Evolutionary conservation across 2,329 filamentous ascomycete genomes (phyloP), one percentile per base, ranked within the genome.

Genomic region (Parasarocladium wereldwijsianum): DNA sequence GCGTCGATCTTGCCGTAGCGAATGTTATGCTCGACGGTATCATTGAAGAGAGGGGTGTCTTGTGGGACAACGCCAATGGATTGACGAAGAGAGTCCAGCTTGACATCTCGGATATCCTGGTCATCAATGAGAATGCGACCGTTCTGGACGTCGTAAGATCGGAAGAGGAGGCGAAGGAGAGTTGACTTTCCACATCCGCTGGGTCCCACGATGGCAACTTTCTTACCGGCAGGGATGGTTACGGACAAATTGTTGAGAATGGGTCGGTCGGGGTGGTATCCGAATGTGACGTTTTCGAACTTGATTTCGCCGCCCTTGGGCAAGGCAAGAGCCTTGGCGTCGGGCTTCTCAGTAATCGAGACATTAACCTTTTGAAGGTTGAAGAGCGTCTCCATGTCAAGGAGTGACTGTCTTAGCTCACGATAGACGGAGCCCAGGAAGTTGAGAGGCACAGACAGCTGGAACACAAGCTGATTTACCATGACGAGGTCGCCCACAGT

Each of bases 371-470:
- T 96, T 54, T 98, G 90, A 18, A 98, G 65, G 51, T 83, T 93
- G 64, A 98, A 98, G 5, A 98, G 67, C 0, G 90, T 96, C 56
- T 96, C 90, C 90, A 98, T 98, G 50, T 98, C 92, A 19, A 98
- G 64, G 25, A 98, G 64, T 14, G 84, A 93, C 57, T 98, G 90
- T 33, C 90, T 71, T 32, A 98, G 67, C 57, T 98, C 90, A 42
- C 90, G 79, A 51, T 98, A 98, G 9, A 98, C 87, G 10, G 85
- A 93, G n/a, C 90, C 90, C 4, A 98, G 64, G 54, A 98, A 98
- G 62, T 98, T 98, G 36, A 98, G 68, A 0, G 90, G 90, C 4
- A 98, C 84, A 0, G 85, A 94, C 5, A 98, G 75, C 56, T 98
- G 90, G 57, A 98, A 98, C 35, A 98, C 86, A 12, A 98, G 75